Conservation (phyloP, 2,329 filamentous ascomycete species). For the Ophiognomonia clavigignenti-juglandacearum region DNA sequence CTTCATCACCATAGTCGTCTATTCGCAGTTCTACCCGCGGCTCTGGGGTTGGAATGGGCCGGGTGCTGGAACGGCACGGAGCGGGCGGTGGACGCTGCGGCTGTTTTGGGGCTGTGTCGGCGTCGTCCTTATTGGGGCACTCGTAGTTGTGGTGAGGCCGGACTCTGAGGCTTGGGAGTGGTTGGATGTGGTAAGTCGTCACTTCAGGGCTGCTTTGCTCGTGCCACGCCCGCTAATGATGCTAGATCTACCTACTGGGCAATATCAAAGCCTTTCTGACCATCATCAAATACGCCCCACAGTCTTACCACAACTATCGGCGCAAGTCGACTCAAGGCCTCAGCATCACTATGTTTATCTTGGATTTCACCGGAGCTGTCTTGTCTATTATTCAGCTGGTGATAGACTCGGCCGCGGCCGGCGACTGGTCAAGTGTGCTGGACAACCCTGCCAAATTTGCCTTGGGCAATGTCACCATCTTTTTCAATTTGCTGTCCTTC, state of each 20-base stretch:
- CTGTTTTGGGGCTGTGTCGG: conserved; percentile 7
- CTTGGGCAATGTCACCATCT: conserved; percentile 10
- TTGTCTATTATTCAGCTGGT: conserved; percentile 7
- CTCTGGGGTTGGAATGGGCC: conserved; percentile 5
- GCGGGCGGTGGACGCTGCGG: conserved; percentile 1
- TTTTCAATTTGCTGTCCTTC: conserved; percentile 9
- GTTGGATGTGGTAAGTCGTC: conserved; percentile 8
- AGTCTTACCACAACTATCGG: conserved; percentile 9
- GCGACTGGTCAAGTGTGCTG: conserved; percentile 5
- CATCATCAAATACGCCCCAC: conserved; percentile 12
- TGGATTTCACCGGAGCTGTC: conserved; percentile 1
- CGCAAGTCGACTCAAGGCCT: conserved; percentile 11
- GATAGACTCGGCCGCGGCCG: conserved; percentile 1
- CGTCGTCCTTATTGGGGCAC: neutral
- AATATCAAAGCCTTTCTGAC: conserved; percentile 13
- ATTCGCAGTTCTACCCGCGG: conserved; percentile 11
- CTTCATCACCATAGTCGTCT: conserved; percentile 4
- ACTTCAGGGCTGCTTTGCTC: neutral
- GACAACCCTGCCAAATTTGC: conserved; percentile 14
- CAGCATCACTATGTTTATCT: conserved; percentile 4
- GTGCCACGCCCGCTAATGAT: neutral
- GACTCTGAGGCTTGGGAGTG: conserved; percentile 2
- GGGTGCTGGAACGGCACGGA: neutral
- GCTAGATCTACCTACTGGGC: conserved; percentile 10
- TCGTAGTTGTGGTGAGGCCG: neutral